Evolutionary conservation across 805 yeast genomes (phyloP).

Genomic region (Pichia ethanolica): DNA sequence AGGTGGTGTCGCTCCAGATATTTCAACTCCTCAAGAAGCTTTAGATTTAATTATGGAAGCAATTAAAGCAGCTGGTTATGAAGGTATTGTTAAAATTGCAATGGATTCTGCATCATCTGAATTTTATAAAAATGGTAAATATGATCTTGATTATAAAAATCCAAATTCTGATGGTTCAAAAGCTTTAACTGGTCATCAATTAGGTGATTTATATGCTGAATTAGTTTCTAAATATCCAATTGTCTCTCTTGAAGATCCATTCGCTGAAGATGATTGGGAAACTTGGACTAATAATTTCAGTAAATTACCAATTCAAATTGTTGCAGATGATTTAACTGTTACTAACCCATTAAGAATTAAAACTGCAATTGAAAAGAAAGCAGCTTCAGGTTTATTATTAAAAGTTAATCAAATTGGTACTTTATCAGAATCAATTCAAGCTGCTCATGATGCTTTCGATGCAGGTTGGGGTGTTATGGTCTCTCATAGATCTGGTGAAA

Average conservation of each 20-base stretch:
- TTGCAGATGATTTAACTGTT: slow-evolving; percentile 97
- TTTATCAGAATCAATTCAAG: slow-evolving; percentile 90
- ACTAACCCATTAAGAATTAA: slow-evolving; percentile 94
- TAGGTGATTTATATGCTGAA: slow-evolving; percentile 75
- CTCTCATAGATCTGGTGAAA: slow-evolving; percentile 99
- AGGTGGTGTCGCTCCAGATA: slow-evolving; percentile 99
- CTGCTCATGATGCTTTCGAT: slow-evolving; percentile 89
- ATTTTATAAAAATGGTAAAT: slow-evolving; percentile 93
- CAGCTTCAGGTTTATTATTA: slow-evolving; percentile 88
- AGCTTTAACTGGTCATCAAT: slow-evolving; percentile 84
- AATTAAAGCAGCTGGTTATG: slow-evolving; percentile 91
- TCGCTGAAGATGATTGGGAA: slow-evolving; percentile 99
- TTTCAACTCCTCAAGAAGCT: slow-evolving; percentile 93
- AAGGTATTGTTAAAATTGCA: slow-evolving; percentile 86
- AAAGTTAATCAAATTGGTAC: slow-evolving; percentile 99
- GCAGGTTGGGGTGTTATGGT: slow-evolving; percentile 99
- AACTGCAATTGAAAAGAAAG: slow-evolving; percentile 94
- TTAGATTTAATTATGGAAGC: slow-evolving; percentile 87
- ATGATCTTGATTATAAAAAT: slow-evolving; percentile 98
- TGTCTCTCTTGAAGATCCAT: slow-evolving; percentile 97
- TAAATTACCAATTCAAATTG: slow-evolving; percentile 77
- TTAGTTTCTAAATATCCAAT: slow-evolving; percentile 91
- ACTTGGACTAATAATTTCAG: slow-evolving; percentile 89
- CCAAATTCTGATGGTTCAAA: slow-evolving; percentile 84
- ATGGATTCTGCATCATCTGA: slow-evolving; percentile 96